phyloP scores from a whole-genome alignment of 306 rosid species.

The Prunus persica region Prunus_persica_NCBIv2 NC_034015.1:15040001-15040500 shows the following conservation, averaged over 20 bases:
- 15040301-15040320: slow-evolving; percentile 41
- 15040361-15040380: background rate
- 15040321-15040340: background rate
- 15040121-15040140: background rate
- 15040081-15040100: too few species aligned
- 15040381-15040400: background rate
- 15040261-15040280: slow-evolving; percentile 85
- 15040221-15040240: slow-evolving; percentile 61
- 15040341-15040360: background rate
- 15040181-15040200: slow-evolving; percentile 16
- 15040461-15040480: slow-evolving; percentile 69
- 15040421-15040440: slow-evolving; percentile 86
- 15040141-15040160: background rate
- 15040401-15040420: slow-evolving; percentile 55
- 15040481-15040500: slow-evolving; percentile 73
- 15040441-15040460: slow-evolving; percentile 92
- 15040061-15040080: background rate
- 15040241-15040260: slow-evolving; percentile 86
- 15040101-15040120: background rate
- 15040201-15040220: slow-evolving; percentile 81
- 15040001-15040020: background rate
- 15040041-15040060: background rate
- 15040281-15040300: slow-evolving; percentile 68
- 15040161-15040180: background rate
- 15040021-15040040: background rate